A percentile compares a stretch with the other conserved stretches of the same genome.
Evolutionary conservation across 306 rosid species (phyloP).

Genomic region (Cercis canadensis): DNA sequence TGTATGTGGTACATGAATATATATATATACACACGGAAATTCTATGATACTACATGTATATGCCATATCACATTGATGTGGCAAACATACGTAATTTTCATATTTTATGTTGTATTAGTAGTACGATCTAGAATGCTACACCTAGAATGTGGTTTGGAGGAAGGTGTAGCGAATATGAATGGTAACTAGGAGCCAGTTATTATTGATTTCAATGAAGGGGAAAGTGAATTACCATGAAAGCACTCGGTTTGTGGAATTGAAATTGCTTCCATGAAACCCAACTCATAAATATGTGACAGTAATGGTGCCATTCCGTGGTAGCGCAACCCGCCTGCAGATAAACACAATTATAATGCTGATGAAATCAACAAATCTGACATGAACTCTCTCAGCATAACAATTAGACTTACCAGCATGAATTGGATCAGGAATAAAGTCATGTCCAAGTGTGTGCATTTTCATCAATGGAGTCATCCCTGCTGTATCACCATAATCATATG

Average conservation of each 20-base stretch:
- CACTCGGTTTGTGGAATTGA: constrained; percentile 90
- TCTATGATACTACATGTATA: too few species aligned
- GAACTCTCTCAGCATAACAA: constrained; percentile 13
- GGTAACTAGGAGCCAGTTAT: too few species aligned
- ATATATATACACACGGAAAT: too few species aligned
- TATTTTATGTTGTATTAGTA: too few species aligned
- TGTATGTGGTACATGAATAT: too few species aligned
- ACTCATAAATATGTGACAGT: constrained; percentile 85
- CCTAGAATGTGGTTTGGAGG: too few species aligned
- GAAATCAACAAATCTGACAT: neutral
- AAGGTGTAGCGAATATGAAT: too few species aligned
- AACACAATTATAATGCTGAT: constrained; percentile 19
- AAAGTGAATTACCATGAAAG: constrained; percentile 64
- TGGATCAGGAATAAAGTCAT: constrained; percentile 90
- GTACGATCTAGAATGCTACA: too few species aligned
- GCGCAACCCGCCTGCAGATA: constrained; percentile 82
- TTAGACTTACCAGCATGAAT: constrained; percentile 80
- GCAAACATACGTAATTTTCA: too few species aligned
- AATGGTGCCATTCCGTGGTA: constrained; percentile 98
- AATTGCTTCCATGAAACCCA: constrained; percentile 91
- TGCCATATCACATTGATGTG: too few species aligned
- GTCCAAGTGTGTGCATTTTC: constrained; percentile 99
- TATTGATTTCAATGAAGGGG: constrained; percentile 10
- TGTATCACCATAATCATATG: constrained; percentile 88
- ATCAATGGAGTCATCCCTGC: constrained; percentile 95